phyloP scores from a whole-genome alignment of 23 red algal species.

The Agarophyton chilense region DNA sequence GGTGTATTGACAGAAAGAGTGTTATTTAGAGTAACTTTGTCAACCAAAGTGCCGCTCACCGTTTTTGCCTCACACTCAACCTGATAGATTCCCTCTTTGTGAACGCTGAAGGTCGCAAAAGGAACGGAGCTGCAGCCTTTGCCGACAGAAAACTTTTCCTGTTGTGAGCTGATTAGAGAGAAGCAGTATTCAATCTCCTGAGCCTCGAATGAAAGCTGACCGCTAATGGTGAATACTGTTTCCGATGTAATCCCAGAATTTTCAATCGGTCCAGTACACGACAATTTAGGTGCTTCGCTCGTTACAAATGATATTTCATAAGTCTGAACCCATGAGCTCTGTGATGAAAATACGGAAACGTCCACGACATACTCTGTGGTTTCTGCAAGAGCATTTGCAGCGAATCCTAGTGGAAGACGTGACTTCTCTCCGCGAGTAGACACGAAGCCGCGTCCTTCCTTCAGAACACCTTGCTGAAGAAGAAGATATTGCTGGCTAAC shows the following conservation, averaged over 20 bases:
- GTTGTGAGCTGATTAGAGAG: neutral
- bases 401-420: slow-evolving; percentile 37
- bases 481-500: slow-evolving; percentile 43
- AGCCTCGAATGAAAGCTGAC: slow-evolving; percentile 43
- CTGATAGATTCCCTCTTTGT: slow-evolving; percentile 17
- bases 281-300: slow-evolving; percentile 13
- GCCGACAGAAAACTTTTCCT: slow-evolving; percentile 39
- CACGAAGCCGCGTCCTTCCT: slow-evolving; percentile 22
- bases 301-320: slow-evolving; percentile 54
- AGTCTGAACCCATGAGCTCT: slow-evolving; percentile 16
- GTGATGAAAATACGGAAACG: slow-evolving; percentile 4
- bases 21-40: slow-evolving; percentile 16
- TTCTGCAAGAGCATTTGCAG: slow-evolving; percentile 17
- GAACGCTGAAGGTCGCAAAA: slow-evolving; percentile 51
- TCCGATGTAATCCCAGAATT: slow-evolving; percentile 38
- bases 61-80: slow-evolving; percentile 57
- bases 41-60: slow-evolving; percentile 22
- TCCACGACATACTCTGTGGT: slow-evolving; percentile 37
- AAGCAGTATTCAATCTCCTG: slow-evolving; percentile 66
- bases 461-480: slow-evolving; percentile 44
- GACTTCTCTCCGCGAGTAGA: slow-evolving; percentile 20
- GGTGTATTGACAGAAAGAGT: slow-evolving; percentile 22
- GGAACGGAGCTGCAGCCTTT: slow-evolving; percentile 61
- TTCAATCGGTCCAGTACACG: slow-evolving; percentile 15
- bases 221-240: slow-evolving; percentile 29